Base-by-base conservation (phyloP, 1,284 basidiomycete species). In the Flammula alnicola region DNA sequence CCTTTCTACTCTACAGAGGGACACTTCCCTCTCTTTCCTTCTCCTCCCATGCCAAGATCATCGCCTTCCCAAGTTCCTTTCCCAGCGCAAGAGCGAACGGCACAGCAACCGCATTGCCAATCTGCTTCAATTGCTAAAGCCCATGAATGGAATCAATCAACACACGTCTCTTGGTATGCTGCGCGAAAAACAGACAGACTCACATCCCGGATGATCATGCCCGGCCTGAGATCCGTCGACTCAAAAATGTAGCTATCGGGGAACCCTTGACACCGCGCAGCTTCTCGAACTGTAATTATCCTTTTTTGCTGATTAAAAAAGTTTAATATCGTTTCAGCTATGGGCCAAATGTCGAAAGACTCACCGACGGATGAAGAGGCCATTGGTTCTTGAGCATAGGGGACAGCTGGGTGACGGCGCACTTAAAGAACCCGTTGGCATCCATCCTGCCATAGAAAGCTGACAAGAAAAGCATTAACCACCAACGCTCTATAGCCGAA, bases 61-160 rank as follows among this genome's bases (percentile, higher is more conserved):
- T 52, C 0, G 78, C 75, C 36, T 74, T 73, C 0, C 81, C 79
- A 0, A 88, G 63, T 10, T 78, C 74, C 59, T 76, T 82, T 2
- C 84, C 86, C 2, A 88, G 68, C 2, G 83, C 82, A 12, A 76
- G 64, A 5, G 83, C 83, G 27, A 89, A 72, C 3, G 82, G 83
- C 7, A 87, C 74, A 7, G 86, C 85, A 6, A 89, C 86, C 7
- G 86, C 86, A 58, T 89, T 88, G 0, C 86, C 87, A 42, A 89
- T 87, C 58, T 88, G 86, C 32, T 76, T 72, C 46, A 79, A 68
- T 81, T 84, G 81, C 86, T 88, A 54, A 14, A 29, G n/a, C n/a
- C n/a, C n/a, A n/a, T n/a, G n/a, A n/a, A 45, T 17, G 23, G n/a
- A 29, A 42, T 50, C 40, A 56, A 35, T 25, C 22, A 11, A n/a